Percentiles rank a stretch among this genome's conserved stretches.
These are phyloP conservation scores for Fusarium heterosporum DNA, from an alignment of 2,329 filamentous ascomycete species.

Conservation along the genomic window DNA sequence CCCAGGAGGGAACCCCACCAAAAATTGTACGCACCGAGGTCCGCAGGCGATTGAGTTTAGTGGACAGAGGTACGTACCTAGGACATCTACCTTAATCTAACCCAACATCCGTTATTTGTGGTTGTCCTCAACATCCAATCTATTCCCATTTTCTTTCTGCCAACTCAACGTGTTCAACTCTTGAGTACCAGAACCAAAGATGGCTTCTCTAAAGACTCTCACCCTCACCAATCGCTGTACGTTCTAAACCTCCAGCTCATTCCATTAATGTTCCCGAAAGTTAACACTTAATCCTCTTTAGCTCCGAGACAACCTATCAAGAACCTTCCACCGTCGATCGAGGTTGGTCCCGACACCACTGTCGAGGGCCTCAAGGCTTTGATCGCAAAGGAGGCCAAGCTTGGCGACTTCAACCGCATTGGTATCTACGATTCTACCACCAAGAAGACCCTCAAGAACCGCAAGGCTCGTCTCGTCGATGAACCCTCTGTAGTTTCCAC, in stretches of 20 bases:
- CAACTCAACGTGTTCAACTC: conserved; percentile 17
- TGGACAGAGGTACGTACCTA: conserved; percentile 23
- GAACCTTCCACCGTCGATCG: conserved; percentile 64
- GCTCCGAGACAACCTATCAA: conserved; percentile 64
- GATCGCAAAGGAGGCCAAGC: conserved; percentile 63
- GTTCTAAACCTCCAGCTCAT: conserved; percentile 1
- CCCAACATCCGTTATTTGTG: conserved; percentile 19
- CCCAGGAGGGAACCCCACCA: conserved; percentile 13
- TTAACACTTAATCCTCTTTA: conserved; percentile 38
- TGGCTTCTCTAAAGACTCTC: conserved; percentile 53
- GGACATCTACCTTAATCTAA: conserved; percentile 24
- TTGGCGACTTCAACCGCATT: conserved; percentile 70
- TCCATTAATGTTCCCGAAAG: neutral
- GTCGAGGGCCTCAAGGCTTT: conserved; percentile 70
- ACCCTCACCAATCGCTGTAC: conserved; percentile 58
- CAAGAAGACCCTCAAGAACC: conserved; percentile 73
- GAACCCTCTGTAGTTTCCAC: conserved; percentile 61
- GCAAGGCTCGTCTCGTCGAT: conserved; percentile 64
- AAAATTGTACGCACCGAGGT: conserved; percentile 26
- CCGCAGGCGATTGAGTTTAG: neutral
- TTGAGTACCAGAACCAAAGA: conserved; percentile 32
- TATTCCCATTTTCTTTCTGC: conserved; percentile 3
- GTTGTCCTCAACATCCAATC: conserved; percentile 29
- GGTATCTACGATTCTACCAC: conserved; percentile 70
- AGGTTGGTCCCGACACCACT: conserved; percentile 63